These are phyloP conservation scores for Trichoderma erinaceum DNA, from an alignment of 495 filamentous ascomycete genomes.

Conservation along the genomic window DNA sequence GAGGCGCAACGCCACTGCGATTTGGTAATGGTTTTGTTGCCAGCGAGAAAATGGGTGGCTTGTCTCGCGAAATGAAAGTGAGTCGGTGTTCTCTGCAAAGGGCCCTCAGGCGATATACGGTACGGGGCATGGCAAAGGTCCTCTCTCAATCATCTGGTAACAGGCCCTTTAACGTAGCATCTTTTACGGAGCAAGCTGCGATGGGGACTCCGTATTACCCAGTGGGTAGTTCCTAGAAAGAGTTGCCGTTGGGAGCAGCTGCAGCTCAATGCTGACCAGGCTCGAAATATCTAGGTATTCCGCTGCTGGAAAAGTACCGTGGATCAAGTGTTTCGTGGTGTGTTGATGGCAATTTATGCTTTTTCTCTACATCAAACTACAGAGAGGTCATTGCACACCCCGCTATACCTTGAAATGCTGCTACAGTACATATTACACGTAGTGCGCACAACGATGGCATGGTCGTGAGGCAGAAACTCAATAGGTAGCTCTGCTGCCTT, in stretches of 20 bases:
- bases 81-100: neutral
- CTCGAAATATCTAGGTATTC: neutral
- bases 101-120: neutral
- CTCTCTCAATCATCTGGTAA: neutral
- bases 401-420: too few species aligned
- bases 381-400: too few species aligned
- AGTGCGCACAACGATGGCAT: neutral
- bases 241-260: neutral
- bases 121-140: too few species aligned
- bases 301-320: neutral
- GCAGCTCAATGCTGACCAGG: neutral
- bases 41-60: neutral
- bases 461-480: neutral
- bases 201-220: neutral
- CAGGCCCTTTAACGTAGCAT: neutral
- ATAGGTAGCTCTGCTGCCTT: neutral
- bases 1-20: conserved; percentile 6
- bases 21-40: neutral
- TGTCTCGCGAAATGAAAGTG: neutral
- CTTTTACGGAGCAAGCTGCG: neutral
- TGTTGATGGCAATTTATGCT: neutral
- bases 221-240: neutral
- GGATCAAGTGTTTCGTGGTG: too few species aligned
- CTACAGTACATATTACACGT: too few species aligned
- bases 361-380: neutral